Conservation (phyloP, 352 stramenopile species). For the Globisporangium ultimum region DNA sequence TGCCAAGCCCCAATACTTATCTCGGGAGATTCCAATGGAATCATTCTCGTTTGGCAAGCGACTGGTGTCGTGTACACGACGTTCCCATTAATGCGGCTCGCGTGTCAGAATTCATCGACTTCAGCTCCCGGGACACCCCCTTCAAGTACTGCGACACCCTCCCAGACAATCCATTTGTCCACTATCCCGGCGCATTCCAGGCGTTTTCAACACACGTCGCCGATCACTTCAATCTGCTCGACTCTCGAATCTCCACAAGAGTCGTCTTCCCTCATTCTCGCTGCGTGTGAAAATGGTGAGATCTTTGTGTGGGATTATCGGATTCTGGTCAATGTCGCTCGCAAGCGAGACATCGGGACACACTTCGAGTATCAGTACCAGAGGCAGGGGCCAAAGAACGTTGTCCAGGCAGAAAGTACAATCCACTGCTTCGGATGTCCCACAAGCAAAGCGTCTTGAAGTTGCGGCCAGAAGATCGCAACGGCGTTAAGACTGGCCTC, state of each 20-base stretch:
- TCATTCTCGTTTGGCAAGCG: constrained; percentile 48
- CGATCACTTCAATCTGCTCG: constrained; percentile 28
- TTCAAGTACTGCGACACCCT: not conserved
- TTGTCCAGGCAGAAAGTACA: constrained; percentile 11
- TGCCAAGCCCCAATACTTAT: constrained; percentile 30
- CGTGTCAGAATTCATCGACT: not conserved
- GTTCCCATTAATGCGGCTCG: constrained; percentile 27
- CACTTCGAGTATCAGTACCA: constrained; percentile 19
- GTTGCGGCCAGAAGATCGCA: constrained; percentile 16
- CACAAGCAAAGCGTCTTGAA: constrained; percentile 31
- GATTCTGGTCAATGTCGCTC: constrained; percentile 12
- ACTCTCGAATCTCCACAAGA: constrained; percentile 12
- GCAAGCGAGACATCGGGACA: constrained; percentile 10
- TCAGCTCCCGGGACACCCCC: not conserved
- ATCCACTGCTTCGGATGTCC: constrained; percentile 23
- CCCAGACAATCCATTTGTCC: not conserved
- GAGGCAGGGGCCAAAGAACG: not conserved
- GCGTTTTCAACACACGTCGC: not conserved
- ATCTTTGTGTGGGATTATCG: constrained; percentile 25
- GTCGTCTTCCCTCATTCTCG: constrained; percentile 14
- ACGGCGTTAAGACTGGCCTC: not conserved
- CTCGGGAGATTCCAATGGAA: constrained; percentile 38
- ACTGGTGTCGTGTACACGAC: constrained; percentile 18
- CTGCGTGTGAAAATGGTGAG: constrained; percentile 10
- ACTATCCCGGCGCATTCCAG: not conserved